phyloP scores from a whole-genome alignment of 176 grass and related monocot genomes.

The Carex kokanica region DNA sequence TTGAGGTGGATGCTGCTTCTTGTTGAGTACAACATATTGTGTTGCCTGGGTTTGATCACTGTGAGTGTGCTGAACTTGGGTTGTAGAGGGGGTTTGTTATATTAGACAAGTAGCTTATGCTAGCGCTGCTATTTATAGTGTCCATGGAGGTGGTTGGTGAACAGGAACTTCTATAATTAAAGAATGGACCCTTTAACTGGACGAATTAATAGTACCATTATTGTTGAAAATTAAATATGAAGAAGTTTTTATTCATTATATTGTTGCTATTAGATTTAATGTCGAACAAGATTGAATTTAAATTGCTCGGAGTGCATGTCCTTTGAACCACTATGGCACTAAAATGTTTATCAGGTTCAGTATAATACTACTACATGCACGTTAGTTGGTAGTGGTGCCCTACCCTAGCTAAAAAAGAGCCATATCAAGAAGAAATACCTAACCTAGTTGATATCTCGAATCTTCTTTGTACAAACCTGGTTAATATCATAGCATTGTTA shows the following conservation, averaged over 20 bases:
- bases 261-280: neutral
- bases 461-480: neutral
- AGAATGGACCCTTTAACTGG: neutral
- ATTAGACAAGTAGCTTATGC: neutral
- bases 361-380: neutral
- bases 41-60: neutral
- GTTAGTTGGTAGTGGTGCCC: neutral
- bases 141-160: neutral
- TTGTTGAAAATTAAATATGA: neutral
- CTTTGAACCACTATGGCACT: neutral
- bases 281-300: neutral
- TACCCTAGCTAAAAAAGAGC: neutral
- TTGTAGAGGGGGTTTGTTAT: neutral
- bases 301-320: neutral
- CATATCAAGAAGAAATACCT: neutral
- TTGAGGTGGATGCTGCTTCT: neutral
- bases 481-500: neutral
- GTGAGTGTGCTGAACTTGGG: neutral
- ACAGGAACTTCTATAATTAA: neutral
- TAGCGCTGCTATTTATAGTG: constrained; percentile 5
- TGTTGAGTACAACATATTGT: neutral
- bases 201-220: neutral
- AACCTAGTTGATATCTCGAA: constrained; percentile 6
- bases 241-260: neutral
- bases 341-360: neutral